Conservation (phyloP, 2,329 filamentous ascomycete species). For the Sarocladiaceae sp. region DNA sequence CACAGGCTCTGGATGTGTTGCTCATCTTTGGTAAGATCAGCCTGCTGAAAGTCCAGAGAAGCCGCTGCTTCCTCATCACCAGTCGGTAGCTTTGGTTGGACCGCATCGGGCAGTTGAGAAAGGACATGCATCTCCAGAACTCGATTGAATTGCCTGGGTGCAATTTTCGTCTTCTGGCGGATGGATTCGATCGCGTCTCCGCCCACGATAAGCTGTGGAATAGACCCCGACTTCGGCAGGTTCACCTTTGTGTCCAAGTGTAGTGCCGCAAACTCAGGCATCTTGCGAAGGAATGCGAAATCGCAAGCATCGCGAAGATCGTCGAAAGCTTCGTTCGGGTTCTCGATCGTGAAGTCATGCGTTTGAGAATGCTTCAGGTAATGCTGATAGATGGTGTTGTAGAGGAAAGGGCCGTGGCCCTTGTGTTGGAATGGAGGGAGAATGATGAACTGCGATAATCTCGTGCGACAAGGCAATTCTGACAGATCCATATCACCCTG, state of each 20-base stretch:
- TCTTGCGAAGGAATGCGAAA: slow-evolving; percentile 54
- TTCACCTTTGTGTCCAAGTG: slow-evolving; percentile 45
- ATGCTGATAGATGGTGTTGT: slow-evolving; percentile 68
- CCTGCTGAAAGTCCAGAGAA: slow-evolving; percentile 15
- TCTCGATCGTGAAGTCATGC: slow-evolving; percentile 84
- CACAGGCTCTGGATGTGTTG: slow-evolving; percentile 63
- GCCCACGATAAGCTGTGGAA: slow-evolving; percentile 52
- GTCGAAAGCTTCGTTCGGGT: slow-evolving; percentile 83
- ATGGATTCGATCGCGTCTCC: slow-evolving; percentile 47
- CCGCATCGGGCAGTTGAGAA: slow-evolving; percentile 48
- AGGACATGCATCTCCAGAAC: slow-evolving; percentile 71
- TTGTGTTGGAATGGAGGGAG: slow-evolving; percentile 79
- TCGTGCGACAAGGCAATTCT: slow-evolving; percentile 66
- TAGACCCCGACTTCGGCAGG: slow-evolving; percentile 40
- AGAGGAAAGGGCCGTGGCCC: slow-evolving; percentile 74
- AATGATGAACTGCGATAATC: slow-evolving; percentile 91
- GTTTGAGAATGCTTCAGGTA: slow-evolving; percentile 63
- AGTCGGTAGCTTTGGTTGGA: slow-evolving; percentile 50
- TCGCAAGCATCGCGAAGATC: slow-evolving; percentile 72
- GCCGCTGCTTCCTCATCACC: slow-evolving; percentile 35
- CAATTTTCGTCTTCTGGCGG: slow-evolving; percentile 62
- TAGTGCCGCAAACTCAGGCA: slow-evolving; percentile 52
- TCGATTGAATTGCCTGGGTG: slow-evolving; percentile 67
- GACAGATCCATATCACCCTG: slow-evolving; percentile 42
- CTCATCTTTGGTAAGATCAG: slow-evolving; percentile 43